Evolutionary conservation across 805 yeast species (phyloP).

Genomic region (Deakozyma indianensis): DNA sequence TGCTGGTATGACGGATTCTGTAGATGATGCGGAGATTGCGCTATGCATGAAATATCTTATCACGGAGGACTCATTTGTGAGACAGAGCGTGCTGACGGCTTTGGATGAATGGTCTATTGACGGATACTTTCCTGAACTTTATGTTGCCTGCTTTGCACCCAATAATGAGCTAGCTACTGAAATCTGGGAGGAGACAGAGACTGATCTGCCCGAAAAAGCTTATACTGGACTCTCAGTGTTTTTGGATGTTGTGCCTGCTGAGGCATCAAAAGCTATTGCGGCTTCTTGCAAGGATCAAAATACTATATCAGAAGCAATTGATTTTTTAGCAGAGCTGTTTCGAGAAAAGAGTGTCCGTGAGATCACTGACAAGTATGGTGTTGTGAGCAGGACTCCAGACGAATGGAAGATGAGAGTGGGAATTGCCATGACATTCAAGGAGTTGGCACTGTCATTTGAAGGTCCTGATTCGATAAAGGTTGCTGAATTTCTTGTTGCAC

Average conservation of each 20-base stretch:
- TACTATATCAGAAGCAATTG: conserved; percentile 39
- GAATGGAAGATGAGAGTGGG: conserved; percentile 25
- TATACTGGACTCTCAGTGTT: conserved; percentile 34
- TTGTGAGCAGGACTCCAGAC: conserved; percentile 52
- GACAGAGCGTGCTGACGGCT: conserved; percentile 67
- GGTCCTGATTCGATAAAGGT: conserved; percentile 32
- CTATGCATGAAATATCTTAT: conserved; percentile 43
- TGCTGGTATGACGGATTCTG: conserved; percentile 57
- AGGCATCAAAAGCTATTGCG: conserved; percentile 60
- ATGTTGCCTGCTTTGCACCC: conserved; percentile 65
- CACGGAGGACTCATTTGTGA: conserved; percentile 54
- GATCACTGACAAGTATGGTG: conserved; percentile 42
- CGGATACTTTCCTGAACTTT: conserved; percentile 50
- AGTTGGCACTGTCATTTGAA: conserved; percentile 65
- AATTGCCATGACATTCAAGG: conserved; percentile 72
- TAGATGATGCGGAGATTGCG: conserved; percentile 40
- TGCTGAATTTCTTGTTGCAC: conserved; percentile 30
- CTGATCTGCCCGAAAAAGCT: conserved; percentile 33
- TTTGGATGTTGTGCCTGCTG: conserved; percentile 26
- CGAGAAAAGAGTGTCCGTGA: conserved; percentile 25
- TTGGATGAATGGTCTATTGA: conserved; percentile 42
- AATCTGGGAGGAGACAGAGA: conserved; percentile 69
- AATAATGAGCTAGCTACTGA: conserved; percentile 58
- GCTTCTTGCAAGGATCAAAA: conserved; percentile 28
- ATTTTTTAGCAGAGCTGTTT: conserved; percentile 18